Base-by-base conservation (phyloP, 768 basidiomycete genomes). In the Nevesoporus exiguus region DNA sequence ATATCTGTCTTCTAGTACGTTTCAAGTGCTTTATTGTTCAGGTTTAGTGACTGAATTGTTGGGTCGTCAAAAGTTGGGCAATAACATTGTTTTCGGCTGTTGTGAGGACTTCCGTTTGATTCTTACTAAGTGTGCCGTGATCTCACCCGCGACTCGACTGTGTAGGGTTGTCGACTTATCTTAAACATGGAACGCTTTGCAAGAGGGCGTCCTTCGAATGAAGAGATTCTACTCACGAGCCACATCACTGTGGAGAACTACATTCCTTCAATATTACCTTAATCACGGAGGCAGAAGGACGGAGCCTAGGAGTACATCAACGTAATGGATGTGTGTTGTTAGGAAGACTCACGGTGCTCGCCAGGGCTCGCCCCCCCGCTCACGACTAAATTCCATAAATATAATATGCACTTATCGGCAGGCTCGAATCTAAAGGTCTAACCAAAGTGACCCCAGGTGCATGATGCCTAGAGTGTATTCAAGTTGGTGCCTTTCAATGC, bases 171-270 rank as follows among this genome's bases (percentile, higher is more conserved):
- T 46, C 60, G 52, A 39, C 58, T 69, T 22, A 59, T 63, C 39
- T 46, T 69, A 33, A 60, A 67, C n/a, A 65, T 60, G 65, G 58
- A 59, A 49, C 30, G 33, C 13, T 62, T 65, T 7, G 48, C 53
- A 15, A 54, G 52, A 50, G 33, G 36, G 19, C 31, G 49, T 14
- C 6, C 31, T 22, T 37, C 11, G 15, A 33, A 57, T 1, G 55
- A 56, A 24, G 55, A 49, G 14, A 39, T 63, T 21, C 14, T 37
- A 22, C 19, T 57, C 14, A 66, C 57, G 3, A 58, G 31, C 36
- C 46, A 56, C 13, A 50, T 57, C 25, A 22, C 51, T 17, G n/a
- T 61, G 27, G 43, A 51, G 15, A 6, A 14, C 11, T 33, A 25
- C 39, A 33, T 41, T 13, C 19, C 22, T 14, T 24, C 21, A 13